Conservation (phyloP, 345 rosid genomes). For the Psidium guajava region DNA sequence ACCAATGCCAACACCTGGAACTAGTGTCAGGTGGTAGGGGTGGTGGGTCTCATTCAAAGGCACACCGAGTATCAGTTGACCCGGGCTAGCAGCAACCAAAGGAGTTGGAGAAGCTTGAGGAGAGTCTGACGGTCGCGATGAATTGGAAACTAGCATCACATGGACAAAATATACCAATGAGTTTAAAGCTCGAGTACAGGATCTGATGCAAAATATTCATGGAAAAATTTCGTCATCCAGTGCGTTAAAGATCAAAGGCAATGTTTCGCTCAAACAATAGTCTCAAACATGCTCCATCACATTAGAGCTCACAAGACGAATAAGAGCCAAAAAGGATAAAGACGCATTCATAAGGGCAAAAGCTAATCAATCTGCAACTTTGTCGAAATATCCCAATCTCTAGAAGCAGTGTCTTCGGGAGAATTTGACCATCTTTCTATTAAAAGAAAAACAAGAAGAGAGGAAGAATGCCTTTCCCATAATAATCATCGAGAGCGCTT, state of each 20-base stretch:
- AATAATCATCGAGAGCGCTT: background rate
- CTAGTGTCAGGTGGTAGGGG: slow-evolving; percentile 44
- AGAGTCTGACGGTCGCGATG: slow-evolving; percentile 28
- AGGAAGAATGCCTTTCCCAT: background rate
- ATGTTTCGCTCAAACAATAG: background rate
- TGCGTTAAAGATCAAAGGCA: background rate
- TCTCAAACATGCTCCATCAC: background rate
- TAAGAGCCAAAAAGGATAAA: background rate
- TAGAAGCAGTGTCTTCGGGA: no score
- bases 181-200: background rate
- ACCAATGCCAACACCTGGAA: slow-evolving; percentile 61
- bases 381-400: background rate
- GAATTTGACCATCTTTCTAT: background rate
- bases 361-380: background rate
- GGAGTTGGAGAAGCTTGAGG: slow-evolving; percentile 58
- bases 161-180: background rate
- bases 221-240: background rate
- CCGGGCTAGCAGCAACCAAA: slow-evolving; percentile 56
- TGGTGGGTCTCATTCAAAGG: slow-evolving; percentile 34
- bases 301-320: background rate
- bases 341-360: background rate
- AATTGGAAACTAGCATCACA: slow-evolving; percentile 26
- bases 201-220: background rate
- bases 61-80: slow-evolving; percentile 29
- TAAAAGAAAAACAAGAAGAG: background rate